A percentile compares a stretch with the other conserved stretches of the same genome.
phyloP scores from a whole-genome alignment of 495 filamentous ascomycete genomes.

The Aspergillus funiculosus region DNA sequence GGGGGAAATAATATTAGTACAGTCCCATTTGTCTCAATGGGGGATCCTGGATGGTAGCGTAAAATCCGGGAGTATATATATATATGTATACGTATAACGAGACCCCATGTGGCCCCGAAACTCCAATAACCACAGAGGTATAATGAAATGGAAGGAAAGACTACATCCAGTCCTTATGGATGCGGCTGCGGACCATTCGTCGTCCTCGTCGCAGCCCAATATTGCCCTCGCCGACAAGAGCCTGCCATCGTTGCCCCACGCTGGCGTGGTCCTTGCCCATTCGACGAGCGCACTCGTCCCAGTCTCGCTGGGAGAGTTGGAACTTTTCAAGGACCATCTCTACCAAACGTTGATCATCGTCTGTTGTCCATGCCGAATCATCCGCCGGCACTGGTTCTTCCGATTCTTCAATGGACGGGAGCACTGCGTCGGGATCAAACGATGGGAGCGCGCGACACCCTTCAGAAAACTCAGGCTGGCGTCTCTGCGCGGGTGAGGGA shows the following conservation, averaged over 20 bases:
- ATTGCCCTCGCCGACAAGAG: conserved; percentile 56
- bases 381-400: conserved; percentile 25
- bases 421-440: conserved; percentile 31
- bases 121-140: not conserved
- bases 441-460: conserved; percentile 9
- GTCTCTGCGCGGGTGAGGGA: conserved; percentile 28
- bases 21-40: not conserved
- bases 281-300: conserved; percentile 70
- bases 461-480: conserved; percentile 10
- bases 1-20: conserved; percentile 7
- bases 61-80: not conserved
- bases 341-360: conserved; percentile 66
- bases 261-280: conserved; percentile 59
- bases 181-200: conserved; percentile 46
- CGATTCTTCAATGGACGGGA: conserved; percentile 39
- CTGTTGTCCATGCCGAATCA: conserved; percentile 53
- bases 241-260: conserved; percentile 65
- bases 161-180: conserved; percentile 37
- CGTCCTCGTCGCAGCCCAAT: conserved; percentile 42
- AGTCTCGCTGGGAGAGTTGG: conserved; percentile 63
- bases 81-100: conserved; percentile 2
- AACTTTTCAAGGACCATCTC: conserved; percentile 72
- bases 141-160: not conserved
- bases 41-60: not conserved
- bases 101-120: conserved; percentile 10